phyloP scores from a whole-genome alignment of 805 yeast genomes.

The Maudiozyma bulderi region DNA sequence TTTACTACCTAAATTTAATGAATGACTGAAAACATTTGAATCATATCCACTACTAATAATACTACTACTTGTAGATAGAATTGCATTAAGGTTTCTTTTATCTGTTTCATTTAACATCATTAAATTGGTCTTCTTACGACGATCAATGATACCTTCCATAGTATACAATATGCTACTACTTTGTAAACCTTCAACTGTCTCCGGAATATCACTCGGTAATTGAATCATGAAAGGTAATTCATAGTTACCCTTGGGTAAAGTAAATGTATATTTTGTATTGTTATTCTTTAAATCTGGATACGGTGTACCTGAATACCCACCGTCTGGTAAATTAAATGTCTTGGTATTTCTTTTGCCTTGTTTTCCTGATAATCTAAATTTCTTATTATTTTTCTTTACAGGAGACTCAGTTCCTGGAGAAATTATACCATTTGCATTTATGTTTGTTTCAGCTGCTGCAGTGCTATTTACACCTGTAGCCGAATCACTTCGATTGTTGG shows the following conservation, averaged over 20 bases:
- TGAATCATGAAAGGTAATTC: slow-evolving; percentile 76
- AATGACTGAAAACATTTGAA: slow-evolving; percentile 4
- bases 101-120: slow-evolving; percentile 1
- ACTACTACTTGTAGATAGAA: background rate
- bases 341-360: background rate
- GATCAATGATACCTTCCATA: slow-evolving; percentile 67
- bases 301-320: slow-evolving; percentile 23
- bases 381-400: background rate
- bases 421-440: background rate
- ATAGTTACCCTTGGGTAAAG: slow-evolving; percentile 62
- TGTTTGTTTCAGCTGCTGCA: background rate
- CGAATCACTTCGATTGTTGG: background rate
- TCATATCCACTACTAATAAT: slow-evolving; percentile 1
- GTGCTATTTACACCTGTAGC: background rate
- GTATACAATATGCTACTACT: slow-evolving; percentile 67
- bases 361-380: background rate
- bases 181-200: slow-evolving; percentile 80
- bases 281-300: slow-evolving; percentile 17
- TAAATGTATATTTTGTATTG: slow-evolving; percentile 17
- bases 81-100: slow-evolving; percentile 1
- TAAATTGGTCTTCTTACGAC: slow-evolving; percentile 1
- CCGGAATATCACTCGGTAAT: slow-evolving; percentile 77
- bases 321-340: background rate
- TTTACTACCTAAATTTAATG: background rate
- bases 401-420: background rate